A percentile compares a stretch with the other conserved stretches of the same genome.
phyloP scores from a whole-genome alignment of 768 basidiomycete species.

The Leccinellum albellum region DNA sequence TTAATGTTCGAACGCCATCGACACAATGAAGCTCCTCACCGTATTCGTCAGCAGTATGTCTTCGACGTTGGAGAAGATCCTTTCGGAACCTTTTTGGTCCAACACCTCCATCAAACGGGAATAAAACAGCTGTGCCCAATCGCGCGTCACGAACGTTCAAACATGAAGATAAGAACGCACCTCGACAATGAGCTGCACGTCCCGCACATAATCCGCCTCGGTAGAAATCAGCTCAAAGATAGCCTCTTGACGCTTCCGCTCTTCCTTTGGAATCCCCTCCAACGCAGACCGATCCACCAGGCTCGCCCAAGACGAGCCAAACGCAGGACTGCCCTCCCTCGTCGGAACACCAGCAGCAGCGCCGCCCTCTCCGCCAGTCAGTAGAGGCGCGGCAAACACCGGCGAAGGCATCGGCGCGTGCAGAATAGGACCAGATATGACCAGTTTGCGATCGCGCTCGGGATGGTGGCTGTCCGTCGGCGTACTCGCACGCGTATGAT shows the following conservation, averaged over 20 bases:
- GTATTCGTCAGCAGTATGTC: constrained; percentile 89
- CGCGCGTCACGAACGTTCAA: neutral
- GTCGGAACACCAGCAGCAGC: constrained; percentile 17
- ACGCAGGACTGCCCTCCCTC: constrained; percentile 54
- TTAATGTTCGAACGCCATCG: neutral
- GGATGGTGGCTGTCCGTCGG: constrained; percentile 39
- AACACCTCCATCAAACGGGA: constrained; percentile 69
- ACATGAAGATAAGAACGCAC: constrained; percentile 38
- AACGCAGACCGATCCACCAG: constrained; percentile 82
- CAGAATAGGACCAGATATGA: constrained; percentile 69
- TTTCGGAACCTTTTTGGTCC: constrained; percentile 70
- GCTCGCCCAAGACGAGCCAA: constrained; percentile 86
- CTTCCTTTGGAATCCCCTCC: constrained; percentile 70
- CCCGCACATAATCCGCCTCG: constrained; percentile 85
- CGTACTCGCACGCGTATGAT: constrained; percentile 38
- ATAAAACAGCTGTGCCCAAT: constrained; percentile 68
- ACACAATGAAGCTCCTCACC: constrained; percentile 39
- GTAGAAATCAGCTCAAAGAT: constrained; percentile 95
- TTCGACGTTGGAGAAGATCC: constrained; percentile 91
- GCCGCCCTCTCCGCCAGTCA: neutral
- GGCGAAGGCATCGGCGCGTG: constrained; percentile 28
- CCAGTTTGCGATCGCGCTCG: constrained; percentile 40
- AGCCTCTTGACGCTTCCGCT: constrained; percentile 88
- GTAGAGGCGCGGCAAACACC: neutral
- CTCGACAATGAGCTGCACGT: constrained; percentile 89